These are phyloP conservation scores for Cucumis cinereus DNA, from an alignment of 306 rosid species.

Conservation along the genomic window DNA sequence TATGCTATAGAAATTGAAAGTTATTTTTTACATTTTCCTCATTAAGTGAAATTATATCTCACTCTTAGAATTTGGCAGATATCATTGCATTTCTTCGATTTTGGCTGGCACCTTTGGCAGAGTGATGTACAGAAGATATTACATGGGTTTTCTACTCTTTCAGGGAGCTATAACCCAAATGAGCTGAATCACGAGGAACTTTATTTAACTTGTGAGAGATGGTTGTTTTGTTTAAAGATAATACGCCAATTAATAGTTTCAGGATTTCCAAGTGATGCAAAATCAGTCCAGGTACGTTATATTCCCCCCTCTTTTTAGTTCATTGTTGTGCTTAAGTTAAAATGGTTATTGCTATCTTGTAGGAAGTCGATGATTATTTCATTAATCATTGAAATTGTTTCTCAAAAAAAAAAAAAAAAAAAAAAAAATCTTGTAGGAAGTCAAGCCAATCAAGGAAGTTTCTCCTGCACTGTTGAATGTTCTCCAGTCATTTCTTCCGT, in stretches of 20 bases:
- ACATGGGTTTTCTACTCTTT: constrained; percentile 62
- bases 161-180: constrained; percentile 51
- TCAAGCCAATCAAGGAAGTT: constrained; percentile 84
- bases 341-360: constrained; percentile 12
- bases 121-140: constrained; percentile 68
- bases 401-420: too few species aligned
- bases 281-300: constrained; percentile 60
- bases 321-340: not conserved
- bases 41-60: not conserved
- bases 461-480: constrained; percentile 73
- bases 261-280: constrained; percentile 89
- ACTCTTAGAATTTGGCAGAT: constrained; percentile 50
- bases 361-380: constrained; percentile 38
- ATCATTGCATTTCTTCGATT: constrained; percentile 82
- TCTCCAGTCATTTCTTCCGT: constrained; percentile 83
- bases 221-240: constrained; percentile 84
- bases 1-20: not conserved
- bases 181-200: constrained; percentile 64
- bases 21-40: not conserved
- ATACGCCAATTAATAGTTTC: constrained; percentile 71
- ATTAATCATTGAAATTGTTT: too few species aligned
- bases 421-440: constrained; percentile 44
- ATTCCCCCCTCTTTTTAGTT: constrained; percentile 7
- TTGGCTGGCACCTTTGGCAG: constrained; percentile 95
- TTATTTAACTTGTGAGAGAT: constrained; percentile 75